Percentiles rank a stretch among this genome's conserved stretches.
Evolutionary conservation across 176 grass and related monocot genomes (phyloP).

Genomic region (Stipa capillata): DNA sequence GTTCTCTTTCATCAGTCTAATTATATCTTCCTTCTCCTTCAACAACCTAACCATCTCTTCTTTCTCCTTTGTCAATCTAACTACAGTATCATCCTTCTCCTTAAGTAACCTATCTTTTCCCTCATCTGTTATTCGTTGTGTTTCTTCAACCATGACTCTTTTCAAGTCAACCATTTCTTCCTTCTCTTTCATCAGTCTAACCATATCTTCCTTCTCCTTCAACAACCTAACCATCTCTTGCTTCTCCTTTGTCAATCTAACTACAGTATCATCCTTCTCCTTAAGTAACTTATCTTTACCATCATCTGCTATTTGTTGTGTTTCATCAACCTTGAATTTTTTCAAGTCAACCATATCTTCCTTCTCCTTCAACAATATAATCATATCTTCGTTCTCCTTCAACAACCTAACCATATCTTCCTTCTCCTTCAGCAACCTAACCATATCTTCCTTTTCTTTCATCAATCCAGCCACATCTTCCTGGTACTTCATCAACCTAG

Average conservation of each 20-base stretch:
- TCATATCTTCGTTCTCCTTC: slow-evolving; percentile 84
- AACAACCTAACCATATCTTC: slow-evolving; percentile 60
- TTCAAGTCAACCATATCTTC: slow-evolving; percentile 32
- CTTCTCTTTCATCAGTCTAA: slow-evolving; percentile 48
- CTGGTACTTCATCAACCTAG: slow-evolving; percentile 27
- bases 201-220: slow-evolving; percentile 49
- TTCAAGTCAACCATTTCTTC: slow-evolving; percentile 31
- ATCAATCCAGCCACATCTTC: slow-evolving; percentile 39
- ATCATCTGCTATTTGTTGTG: neutral
- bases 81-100: slow-evolving; percentile 46
- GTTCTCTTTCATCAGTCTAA: slow-evolving; percentile 24
- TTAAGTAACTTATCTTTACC: slow-evolving; percentile 21
- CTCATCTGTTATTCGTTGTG: slow-evolving; percentile 9
- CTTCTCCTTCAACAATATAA: slow-evolving; percentile 36
- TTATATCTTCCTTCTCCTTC: slow-evolving; percentile 21
- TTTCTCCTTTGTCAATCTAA: slow-evolving; percentile 29
- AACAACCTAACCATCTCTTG: slow-evolving; percentile 33
- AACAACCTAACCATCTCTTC: slow-evolving; percentile 20
- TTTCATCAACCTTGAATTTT: neutral
- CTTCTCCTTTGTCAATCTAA: slow-evolving; percentile 33
- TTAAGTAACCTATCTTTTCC: slow-evolving; percentile 53
- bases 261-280: slow-evolving; percentile 39
- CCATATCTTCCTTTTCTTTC: slow-evolving; percentile 41
- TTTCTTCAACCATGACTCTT: slow-evolving; percentile 14
- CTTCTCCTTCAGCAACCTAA: slow-evolving; percentile 34